A percentile compares a stretch with the other conserved stretches of the same genome.
Evolutionary conservation across 768 basidiomycete genomes (phyloP).

Genomic region (Cyclocybe cylindracea): DNA sequence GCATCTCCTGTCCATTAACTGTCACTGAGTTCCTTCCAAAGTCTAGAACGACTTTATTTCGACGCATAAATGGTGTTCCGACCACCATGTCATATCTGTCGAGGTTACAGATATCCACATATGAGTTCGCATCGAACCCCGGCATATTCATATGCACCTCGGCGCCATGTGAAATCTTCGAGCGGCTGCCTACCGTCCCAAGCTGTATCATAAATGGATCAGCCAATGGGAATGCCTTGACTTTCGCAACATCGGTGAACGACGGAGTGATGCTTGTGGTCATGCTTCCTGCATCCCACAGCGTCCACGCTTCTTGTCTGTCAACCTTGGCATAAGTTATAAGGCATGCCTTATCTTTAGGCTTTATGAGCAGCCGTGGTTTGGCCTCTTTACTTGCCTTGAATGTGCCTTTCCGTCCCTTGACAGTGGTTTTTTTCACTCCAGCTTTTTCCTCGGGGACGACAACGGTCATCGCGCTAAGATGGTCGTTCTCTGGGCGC

Average conservation of each 20-base stretch:
- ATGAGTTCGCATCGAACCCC: neutral
- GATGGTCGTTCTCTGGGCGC: too few relatives aligned
- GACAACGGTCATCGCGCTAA: too few relatives aligned
- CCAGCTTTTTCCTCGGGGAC: too few relatives aligned
- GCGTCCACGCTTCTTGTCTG: neutral
- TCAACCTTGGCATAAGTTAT: neutral
- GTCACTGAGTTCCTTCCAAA: conserved; percentile 13
- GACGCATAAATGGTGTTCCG: conserved; percentile 29
- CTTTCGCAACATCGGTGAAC: neutral
- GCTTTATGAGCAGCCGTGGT: too few relatives aligned
- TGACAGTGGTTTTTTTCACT: too few relatives aligned
- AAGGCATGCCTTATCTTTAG: neutral
- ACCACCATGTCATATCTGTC: conserved; percentile 33
- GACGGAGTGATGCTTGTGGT: neutral
- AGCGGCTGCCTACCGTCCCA: neutral
- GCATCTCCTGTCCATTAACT: neutral
- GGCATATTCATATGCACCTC: neutral
- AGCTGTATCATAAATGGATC: neutral
- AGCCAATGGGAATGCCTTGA: neutral
- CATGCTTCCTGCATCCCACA: neutral
- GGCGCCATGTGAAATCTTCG: neutral
- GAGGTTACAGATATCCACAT: conserved; percentile 34
- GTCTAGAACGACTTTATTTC: conserved; percentile 20
- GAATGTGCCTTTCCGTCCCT: too few relatives aligned
- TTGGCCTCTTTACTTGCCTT: too few relatives aligned